Conservation (phyloP, 345 rosid genomes). For the Populus nigra region DNA sequence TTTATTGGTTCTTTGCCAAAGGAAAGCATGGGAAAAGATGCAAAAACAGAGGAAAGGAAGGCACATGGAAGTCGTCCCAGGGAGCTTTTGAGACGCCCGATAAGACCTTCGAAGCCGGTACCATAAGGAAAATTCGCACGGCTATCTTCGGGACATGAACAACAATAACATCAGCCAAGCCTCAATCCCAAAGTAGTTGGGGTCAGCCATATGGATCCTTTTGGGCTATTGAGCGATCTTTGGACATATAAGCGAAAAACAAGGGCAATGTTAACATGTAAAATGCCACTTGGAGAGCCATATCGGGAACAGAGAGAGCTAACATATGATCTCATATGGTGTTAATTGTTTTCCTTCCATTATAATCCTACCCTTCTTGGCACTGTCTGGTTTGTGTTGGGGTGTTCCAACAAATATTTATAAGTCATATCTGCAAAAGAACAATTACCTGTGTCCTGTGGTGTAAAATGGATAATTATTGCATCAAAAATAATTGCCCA, state of each 20-base stretch:
- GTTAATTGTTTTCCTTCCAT: background rate
- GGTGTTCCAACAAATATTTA: background rate
- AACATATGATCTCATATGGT: background rate
- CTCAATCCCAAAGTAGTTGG: background rate
- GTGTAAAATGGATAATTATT: background rate
- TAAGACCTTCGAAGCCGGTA: too few relatives aligned
- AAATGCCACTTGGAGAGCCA: slow-evolving; percentile 9
- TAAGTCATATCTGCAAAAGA: background rate
- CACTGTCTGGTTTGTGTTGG: background rate
- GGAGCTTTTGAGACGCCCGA: too few relatives aligned
- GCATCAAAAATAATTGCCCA: background rate
- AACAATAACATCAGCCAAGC: background rate
- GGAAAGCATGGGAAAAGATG: too few relatives aligned
- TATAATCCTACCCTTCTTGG: background rate
- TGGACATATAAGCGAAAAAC: background rate
- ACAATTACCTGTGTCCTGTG: background rate
- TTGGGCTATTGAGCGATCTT: background rate
- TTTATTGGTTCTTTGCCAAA: too few relatives aligned
- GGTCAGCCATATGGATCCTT: background rate
- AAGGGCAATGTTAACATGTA: background rate
- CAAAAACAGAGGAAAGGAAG: too few relatives aligned
- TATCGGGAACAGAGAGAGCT: background rate
- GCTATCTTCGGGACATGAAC: background rate
- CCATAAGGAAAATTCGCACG: too few relatives aligned
- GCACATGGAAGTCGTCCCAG: too few relatives aligned